phyloP scores from a whole-genome alignment of 139 green algal species.

The Volvox reticuliferus region DNA sequence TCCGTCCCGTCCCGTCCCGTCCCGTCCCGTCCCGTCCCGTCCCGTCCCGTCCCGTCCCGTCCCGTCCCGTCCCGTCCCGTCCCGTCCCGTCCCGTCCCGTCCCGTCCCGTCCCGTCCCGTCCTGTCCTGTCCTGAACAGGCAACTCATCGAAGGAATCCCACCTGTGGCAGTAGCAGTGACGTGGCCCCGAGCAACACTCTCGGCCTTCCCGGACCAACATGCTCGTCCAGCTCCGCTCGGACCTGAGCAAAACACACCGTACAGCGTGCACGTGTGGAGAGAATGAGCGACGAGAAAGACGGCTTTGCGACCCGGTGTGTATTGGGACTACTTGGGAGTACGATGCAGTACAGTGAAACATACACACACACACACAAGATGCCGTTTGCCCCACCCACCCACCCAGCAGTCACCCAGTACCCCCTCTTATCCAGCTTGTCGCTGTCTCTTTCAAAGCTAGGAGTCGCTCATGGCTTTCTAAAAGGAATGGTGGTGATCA shows the following conservation, averaged over 20 bases:
- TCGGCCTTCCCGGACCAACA: conserved; percentile 44
- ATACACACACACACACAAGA: not conserved
- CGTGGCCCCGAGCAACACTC: conserved; percentile 55
- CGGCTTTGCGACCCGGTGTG: too few species aligned
- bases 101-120: not conserved
- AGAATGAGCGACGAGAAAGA: not conserved
- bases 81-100: too few species aligned
- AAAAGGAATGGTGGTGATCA: too few species aligned
- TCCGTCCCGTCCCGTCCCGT: too few species aligned
- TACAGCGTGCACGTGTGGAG: too few species aligned
- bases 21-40: too few species aligned
- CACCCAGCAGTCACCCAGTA: too few species aligned
- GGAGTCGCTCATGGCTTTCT: too few species aligned
- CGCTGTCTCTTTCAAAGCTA: not conserved
- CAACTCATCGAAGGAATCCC: not conserved
- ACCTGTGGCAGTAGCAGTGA: conserved; percentile 46
- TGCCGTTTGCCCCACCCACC: not conserved
- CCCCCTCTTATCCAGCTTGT: not conserved
- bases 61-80: too few species aligned
- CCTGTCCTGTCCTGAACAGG: not conserved
- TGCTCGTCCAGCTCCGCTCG: conserved; percentile 56
- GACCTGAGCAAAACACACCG: not conserved
- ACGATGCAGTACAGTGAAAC: not conserved
- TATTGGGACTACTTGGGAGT: not conserved
- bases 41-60: too few species aligned